phyloP scores from a whole-genome alignment of 768 basidiomycete genomes.

The Wakefieldia striispora region DNA sequence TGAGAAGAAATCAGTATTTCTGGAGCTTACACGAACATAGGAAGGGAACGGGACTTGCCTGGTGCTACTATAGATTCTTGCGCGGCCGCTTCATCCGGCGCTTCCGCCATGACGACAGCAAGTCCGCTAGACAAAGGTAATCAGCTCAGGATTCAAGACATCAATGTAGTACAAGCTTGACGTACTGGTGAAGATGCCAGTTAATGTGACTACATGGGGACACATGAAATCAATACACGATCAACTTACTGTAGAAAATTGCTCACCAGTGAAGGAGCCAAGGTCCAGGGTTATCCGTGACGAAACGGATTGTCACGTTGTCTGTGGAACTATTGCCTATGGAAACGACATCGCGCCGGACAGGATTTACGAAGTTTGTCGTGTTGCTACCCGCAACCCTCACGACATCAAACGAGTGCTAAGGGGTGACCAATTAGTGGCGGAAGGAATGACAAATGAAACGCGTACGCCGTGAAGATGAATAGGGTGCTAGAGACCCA shows the following conservation, averaged over 20 bases:
- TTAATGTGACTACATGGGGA: constrained; percentile 14
- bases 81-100: background rate
- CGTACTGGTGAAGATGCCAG: constrained; percentile 17
- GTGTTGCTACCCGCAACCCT: constrained; percentile 24
- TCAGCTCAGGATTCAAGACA: background rate
- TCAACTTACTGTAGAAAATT: background rate
- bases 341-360: constrained; percentile 28
- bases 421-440: background rate
- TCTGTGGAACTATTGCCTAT: constrained; percentile 25
- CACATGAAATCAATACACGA: background rate
- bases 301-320: constrained; percentile 54
- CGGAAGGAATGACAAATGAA: background rate
- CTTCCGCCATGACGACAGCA: constrained; percentile 20
- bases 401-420: constrained; percentile 35
- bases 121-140: constrained; percentile 10
- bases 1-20: too few species aligned
- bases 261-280: constrained; percentile 45
- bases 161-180: background rate
- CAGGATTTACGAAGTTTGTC: constrained; percentile 34
- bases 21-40: background rate
- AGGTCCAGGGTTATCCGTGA: constrained; percentile 63
- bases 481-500: constrained; percentile 27
- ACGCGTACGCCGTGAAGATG: constrained; percentile 36
- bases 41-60: background rate
- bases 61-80: background rate